These are phyloP conservation scores for Aspergillus costaricaensis DNA, from an alignment of 2,329 filamentous ascomycete species.

Conservation along the genomic window DNA sequence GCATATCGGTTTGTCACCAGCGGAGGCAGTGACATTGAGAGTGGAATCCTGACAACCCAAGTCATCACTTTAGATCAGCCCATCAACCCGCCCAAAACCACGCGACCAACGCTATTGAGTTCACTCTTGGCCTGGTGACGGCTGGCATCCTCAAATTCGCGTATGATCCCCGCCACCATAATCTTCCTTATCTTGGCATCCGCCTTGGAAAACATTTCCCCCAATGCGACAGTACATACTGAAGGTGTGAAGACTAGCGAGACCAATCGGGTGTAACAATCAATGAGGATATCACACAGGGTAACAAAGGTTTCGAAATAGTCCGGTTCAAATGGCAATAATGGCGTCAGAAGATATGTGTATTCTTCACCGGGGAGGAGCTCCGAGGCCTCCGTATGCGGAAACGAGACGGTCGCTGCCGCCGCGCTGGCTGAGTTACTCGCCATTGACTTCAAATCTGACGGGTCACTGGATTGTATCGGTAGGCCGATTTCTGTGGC, in stretches of 20 bases:
- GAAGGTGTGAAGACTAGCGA: slow-evolving; percentile 73
- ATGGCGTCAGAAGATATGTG: slow-evolving; percentile 83
- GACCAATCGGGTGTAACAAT: slow-evolving; percentile 81
- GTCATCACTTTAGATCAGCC: not conserved
- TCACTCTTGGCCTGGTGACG: slow-evolving; percentile 75
- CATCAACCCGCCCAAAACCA: slow-evolving; percentile 74
- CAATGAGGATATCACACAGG: slow-evolving; percentile 90
- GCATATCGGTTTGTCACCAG: no score
- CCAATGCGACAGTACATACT: slow-evolving; percentile 68
- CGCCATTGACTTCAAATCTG: slow-evolving; percentile 50
- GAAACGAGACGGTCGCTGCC: slow-evolving; percentile 42
- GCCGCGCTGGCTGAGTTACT: slow-evolving; percentile 42
- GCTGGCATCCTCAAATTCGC: slow-evolving; percentile 90
- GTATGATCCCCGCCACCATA: slow-evolving; percentile 79
- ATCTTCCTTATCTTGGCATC: slow-evolving; percentile 85
- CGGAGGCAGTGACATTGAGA: no score
- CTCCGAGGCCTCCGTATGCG: slow-evolving; percentile 57
- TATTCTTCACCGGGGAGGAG: slow-evolving; percentile 84
- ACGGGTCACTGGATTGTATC: slow-evolving; percentile 51
- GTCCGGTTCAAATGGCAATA: slow-evolving; percentile 91
- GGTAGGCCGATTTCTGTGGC: slow-evolving; percentile 62
- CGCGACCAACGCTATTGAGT: slow-evolving; percentile 80
- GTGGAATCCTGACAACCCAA: no score
- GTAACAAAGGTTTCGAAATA: slow-evolving; percentile 97
- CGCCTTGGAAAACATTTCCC: slow-evolving; percentile 86